Conservation (phyloP, 192 early-diverging fungal genomes). For the Backusella luteola region DNA sequence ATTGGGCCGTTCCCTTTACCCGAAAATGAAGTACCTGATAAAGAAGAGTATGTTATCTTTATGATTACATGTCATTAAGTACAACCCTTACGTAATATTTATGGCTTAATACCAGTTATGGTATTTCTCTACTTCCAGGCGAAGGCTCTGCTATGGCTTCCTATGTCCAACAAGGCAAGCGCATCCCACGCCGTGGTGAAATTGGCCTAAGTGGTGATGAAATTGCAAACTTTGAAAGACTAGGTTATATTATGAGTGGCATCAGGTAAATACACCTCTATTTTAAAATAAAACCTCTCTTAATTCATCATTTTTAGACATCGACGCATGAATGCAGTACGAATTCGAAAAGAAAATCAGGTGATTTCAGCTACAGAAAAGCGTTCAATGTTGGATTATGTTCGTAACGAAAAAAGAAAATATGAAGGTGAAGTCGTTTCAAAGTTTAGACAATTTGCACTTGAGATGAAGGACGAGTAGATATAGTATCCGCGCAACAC, state of each 20-base stretch:
- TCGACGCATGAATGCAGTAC: slow-evolving; percentile 92
- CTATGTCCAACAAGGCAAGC: slow-evolving; percentile 88
- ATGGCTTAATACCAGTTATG: slow-evolving; percentile 52
- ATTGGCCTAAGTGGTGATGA: slow-evolving; percentile 84
- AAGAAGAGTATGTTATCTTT: slow-evolving; percentile 44
- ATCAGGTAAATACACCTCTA: slow-evolving; percentile 53
- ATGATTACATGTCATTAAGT: neutral
- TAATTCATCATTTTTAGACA: slow-evolving; percentile 48
- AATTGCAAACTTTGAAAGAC: slow-evolving; percentile 81
- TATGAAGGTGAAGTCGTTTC: slow-evolving; percentile 91
- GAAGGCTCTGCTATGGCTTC: slow-evolving; percentile 90
- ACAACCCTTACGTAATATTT: slow-evolving; percentile 24
- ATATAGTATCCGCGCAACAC: too few relatives aligned
- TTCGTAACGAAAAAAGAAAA: slow-evolving; percentile 83
- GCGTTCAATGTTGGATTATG: slow-evolving; percentile 76
- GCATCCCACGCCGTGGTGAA: slow-evolving; percentile 95
- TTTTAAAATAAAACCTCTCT: neutral
- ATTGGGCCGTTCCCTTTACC: slow-evolving; percentile 69
- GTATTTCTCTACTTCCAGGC: slow-evolving; percentile 78
- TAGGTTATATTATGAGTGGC: slow-evolving; percentile 96
- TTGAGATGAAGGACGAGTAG: too few relatives aligned
- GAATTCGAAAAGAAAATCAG: slow-evolving; percentile 95
- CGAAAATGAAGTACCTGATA: slow-evolving; percentile 57
- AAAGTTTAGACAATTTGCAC: slow-evolving; percentile 77
- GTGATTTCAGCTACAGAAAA: slow-evolving; percentile 94